Evolutionary conservation across 2,329 filamentous ascomycete species (phyloP).

Genomic region (Pseudocercospora eumusae): DNA sequence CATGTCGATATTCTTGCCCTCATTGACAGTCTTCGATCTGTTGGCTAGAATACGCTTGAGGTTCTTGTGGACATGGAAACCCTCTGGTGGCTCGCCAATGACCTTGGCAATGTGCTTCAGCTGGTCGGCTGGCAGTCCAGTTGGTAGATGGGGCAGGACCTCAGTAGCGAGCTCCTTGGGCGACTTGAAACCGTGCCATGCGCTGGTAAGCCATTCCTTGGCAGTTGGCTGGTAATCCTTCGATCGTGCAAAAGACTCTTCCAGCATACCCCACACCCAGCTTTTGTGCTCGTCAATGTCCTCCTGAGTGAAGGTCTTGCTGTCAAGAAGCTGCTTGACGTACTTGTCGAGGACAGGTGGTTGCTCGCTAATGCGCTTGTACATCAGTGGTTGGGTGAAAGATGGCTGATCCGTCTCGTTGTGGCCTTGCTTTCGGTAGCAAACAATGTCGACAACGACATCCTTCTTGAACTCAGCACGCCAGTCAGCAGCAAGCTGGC

Average conservation of each 20-base stretch:
- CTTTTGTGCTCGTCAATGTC: slow-evolving; percentile 99
- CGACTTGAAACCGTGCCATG: slow-evolving; percentile 99
- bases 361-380: slow-evolving; percentile 91
- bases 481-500: slow-evolving; percentile 95
- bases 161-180: slow-evolving; percentile 96
- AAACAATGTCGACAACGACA: slow-evolving; percentile 96
- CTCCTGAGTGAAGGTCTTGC: slow-evolving; percentile 94
- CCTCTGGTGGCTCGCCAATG: slow-evolving; percentile 77
- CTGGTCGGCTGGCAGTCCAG: slow-evolving; percentile 70
- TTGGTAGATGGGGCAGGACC: slow-evolving; percentile 87
- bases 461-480: slow-evolving; percentile 98
- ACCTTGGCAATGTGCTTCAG: slow-evolving; percentile 79
- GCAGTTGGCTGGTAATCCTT: slow-evolving; percentile 96
- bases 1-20: slow-evolving; percentile 96
- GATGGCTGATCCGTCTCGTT: slow-evolving; percentile 99
- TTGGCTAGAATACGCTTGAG: slow-evolving; percentile 91
- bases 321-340: slow-evolving; percentile 82
- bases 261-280: slow-evolving; percentile 99
- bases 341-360: slow-evolving; percentile 87
- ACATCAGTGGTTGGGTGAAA: slow-evolving; percentile 99
- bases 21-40: slow-evolving; percentile 86
- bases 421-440: slow-evolving; percentile 98
- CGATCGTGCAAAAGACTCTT: slow-evolving; percentile 94
- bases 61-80: slow-evolving; percentile 89
- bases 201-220: slow-evolving; percentile 97